Evolutionary conservation across 2,329 filamentous ascomycete genomes (phyloP).

Genomic region (Fusarium nurragi): DNA sequence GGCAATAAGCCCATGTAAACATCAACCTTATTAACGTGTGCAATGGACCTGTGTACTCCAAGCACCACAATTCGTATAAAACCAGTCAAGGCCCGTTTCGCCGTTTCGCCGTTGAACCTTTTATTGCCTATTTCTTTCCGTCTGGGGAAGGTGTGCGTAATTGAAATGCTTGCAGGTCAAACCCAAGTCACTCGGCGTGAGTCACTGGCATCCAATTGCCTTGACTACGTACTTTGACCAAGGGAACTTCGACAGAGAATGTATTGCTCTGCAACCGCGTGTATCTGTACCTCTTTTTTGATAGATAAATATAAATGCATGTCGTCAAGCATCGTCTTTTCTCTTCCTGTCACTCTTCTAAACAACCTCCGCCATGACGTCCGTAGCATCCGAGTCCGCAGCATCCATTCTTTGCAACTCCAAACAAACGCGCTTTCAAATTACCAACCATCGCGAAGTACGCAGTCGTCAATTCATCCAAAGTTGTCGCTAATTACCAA

Average conservation of each 20-base stretch:
- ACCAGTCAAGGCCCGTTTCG: not conserved
- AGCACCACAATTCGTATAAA: slow-evolving; percentile 2
- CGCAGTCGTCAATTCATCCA: not conserved
- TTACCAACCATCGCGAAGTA: slow-evolving; percentile 66
- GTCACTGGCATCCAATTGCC: slow-evolving; percentile 27
- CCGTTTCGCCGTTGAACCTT: not conserved
- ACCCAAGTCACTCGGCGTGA: slow-evolving; percentile 40
- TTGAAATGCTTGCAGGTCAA: not conserved
- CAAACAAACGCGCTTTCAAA: slow-evolving; percentile 73
- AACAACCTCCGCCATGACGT: slow-evolving; percentile 52
- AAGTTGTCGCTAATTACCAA: not conserved
- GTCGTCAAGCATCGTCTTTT: not conserved
- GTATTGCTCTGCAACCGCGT: not conserved
- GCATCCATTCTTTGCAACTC: slow-evolving; percentile 69
- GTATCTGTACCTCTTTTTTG: not conserved
- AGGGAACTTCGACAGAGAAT: not conserved
- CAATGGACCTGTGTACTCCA: not conserved
- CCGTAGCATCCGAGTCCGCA: slow-evolving; percentile 60
- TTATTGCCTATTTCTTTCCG: not conserved
- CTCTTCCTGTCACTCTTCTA: not conserved
- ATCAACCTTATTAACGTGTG: too few relatives aligned
- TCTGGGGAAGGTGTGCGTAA: not conserved
- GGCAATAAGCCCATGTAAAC: too few relatives aligned
- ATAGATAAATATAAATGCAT: not conserved
- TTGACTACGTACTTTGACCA: not conserved